Evolutionary conservation across 495 filamentous ascomycete species (phyloP).

Genomic region (Tuber aestivum): DNA sequence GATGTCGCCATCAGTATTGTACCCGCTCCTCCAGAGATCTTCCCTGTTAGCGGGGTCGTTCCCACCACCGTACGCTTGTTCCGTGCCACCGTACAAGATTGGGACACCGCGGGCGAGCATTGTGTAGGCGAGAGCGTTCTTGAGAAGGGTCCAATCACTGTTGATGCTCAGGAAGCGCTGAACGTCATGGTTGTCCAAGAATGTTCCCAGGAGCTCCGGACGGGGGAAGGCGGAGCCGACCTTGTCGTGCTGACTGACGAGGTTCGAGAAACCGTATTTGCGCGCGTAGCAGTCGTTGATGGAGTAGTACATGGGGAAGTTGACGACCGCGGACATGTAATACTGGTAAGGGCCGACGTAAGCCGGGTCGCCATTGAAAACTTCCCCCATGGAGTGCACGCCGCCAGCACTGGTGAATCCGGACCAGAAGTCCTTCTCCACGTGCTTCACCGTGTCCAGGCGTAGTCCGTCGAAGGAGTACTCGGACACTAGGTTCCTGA

Average conservation of each 20-base stretch:
- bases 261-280: conserved; percentile 53
- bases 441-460: conserved; percentile 68
- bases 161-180: conserved; percentile 58
- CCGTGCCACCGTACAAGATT: conserved; percentile 39
- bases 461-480: conserved; percentile 76
- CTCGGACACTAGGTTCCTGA: conserved; percentile 56
- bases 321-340: conserved; percentile 58
- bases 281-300: conserved; percentile 58
- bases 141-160: conserved; percentile 54
- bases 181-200: conserved; percentile 76
- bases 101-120: conserved; percentile 43
- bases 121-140: conserved; percentile 64
- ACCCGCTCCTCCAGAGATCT: conserved; percentile 65
- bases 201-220: conserved; percentile 57
- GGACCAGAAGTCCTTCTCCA: conserved; percentile 64
- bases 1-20: conserved; percentile 54
- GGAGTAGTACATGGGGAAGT: conserved; percentile 65
- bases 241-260: conserved; percentile 48
- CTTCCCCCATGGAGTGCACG: conserved; percentile 66
- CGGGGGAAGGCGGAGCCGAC: conserved; percentile 33
- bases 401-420: conserved; percentile 60
- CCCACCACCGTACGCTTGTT: conserved; percentile 52
- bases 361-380: conserved; percentile 56
- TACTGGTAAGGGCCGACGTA: conserved; percentile 64
- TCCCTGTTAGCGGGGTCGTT: conserved; percentile 63